These are phyloP conservation scores for Leucocoprinus sp. DNA, from an alignment of 768 basidiomycete genomes.

Conservation along the genomic window DNA sequence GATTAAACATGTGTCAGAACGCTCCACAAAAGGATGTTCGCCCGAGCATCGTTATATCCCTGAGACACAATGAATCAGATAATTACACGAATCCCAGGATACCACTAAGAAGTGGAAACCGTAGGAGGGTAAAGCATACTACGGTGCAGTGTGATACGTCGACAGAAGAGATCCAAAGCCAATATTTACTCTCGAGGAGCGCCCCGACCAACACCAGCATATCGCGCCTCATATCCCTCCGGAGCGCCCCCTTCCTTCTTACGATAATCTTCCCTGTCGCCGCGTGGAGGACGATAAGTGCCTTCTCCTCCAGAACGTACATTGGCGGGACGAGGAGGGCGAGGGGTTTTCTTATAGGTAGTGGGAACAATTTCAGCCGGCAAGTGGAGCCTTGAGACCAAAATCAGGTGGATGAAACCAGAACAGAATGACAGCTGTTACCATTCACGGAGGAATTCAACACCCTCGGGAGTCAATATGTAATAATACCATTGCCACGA, in stretches of 20 bases:
- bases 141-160: constrained; percentile 6
- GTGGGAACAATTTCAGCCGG: constrained; percentile 93
- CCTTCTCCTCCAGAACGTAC: constrained; percentile 68
- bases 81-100: background rate
- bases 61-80: too few species aligned
- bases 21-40: background rate
- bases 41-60: too few species aligned
- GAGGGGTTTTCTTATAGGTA: constrained; percentile 95
- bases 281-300: constrained; percentile 84
- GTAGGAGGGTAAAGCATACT: constrained; percentile 18
- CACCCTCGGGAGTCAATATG: constrained; percentile 91
- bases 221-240: constrained; percentile 84
- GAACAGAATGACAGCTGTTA: constrained; percentile 17
- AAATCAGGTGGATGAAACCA: background rate
- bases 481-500: constrained; percentile 99
- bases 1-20: background rate
- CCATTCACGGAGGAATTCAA: constrained; percentile 95
- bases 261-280: constrained; percentile 86
- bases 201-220: constrained; percentile 84
- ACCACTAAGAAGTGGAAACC: background rate
- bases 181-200: constrained; percentile 58
- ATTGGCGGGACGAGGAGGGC: constrained; percentile 75
- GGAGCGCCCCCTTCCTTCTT: constrained; percentile 89
- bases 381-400: constrained; percentile 78
- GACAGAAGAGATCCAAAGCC: constrained; percentile 6